Percentiles rank a stretch among this genome's conserved stretches.
phyloP scores from a whole-genome alignment of 306 rosid species.

The Argentina anserina region DNA sequence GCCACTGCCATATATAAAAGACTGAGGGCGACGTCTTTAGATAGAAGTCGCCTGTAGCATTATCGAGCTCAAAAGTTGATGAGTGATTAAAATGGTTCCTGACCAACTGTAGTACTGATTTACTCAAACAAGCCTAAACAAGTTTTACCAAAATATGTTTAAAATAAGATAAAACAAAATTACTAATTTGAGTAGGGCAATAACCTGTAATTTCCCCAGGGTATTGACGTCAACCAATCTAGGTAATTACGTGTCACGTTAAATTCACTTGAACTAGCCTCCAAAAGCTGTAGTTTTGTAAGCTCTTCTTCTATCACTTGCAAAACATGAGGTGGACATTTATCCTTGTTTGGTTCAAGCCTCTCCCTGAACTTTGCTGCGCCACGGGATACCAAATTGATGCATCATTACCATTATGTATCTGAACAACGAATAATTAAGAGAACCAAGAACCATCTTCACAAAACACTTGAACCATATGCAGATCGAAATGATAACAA shows the following conservation, averaged over 20 bases:
- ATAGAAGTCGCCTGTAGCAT: not conserved
- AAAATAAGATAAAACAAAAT: not conserved
- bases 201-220: conserved; percentile 98
- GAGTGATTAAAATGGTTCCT: not conserved
- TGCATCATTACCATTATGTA: conserved; percentile 13
- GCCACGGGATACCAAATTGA: conserved; percentile 13
- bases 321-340: conserved; percentile 83
- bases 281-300: conserved; percentile 82
- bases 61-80: not conserved
- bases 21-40: not conserved
- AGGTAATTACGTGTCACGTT: conserved; percentile 95
- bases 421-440: conserved; percentile 14
- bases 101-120: not conserved
- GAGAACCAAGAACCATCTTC: conserved; percentile 8
- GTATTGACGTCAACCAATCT: conserved; percentile 98
- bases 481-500: conserved; percentile 11
- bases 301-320: conserved; percentile 99
- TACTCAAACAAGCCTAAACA: not conserved
- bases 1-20: not conserved
- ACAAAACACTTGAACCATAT: not conserved
- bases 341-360: conserved; percentile 91
- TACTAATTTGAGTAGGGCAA: conserved; percentile 14
- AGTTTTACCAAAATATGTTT: not conserved
- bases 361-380: conserved; percentile 91
- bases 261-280: conserved; percentile 98